Evolutionary conservation across 1,139 yeast species (phyloP).

Genomic region (Pichia sp.): DNA sequence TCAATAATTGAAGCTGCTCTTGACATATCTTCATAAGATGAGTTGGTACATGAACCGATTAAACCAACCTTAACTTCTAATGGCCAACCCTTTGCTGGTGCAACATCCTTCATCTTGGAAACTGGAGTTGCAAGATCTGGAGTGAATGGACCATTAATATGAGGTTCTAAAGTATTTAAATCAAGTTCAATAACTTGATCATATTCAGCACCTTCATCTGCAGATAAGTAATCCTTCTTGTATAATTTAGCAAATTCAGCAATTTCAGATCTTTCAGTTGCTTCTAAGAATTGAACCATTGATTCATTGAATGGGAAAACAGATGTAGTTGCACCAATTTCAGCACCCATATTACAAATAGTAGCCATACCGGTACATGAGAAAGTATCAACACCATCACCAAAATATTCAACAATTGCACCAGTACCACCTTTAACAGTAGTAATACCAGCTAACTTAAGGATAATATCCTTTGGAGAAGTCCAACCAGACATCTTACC

Average conservation of each 20-base stretch:
- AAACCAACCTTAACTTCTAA: slow-evolving; percentile 89
- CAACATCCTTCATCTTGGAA: slow-evolving; percentile 86
- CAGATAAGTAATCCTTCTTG: slow-evolving; percentile 73
- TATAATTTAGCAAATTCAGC: slow-evolving; percentile 74
- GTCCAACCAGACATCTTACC: slow-evolving; percentile 98
- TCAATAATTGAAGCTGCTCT: slow-evolving; percentile 91
- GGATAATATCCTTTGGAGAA: slow-evolving; percentile 95
- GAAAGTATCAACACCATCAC: slow-evolving; percentile 92
- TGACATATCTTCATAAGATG: slow-evolving; percentile 98
- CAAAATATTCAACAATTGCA: slow-evolving; percentile 93
- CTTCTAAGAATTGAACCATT: slow-evolving; percentile 82
- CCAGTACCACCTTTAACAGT: slow-evolving; percentile 99
- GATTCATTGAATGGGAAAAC: slow-evolving; percentile 95
- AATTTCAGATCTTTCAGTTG: slow-evolving; percentile 80
- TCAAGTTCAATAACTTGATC: slow-evolving; percentile 94
- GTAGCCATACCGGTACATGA: slow-evolving; percentile 99
- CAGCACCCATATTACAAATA: slow-evolving; percentile 99
- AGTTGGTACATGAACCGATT: slow-evolving; percentile 99
- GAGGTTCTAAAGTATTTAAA: slow-evolving; percentile 93
- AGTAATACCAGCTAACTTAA: slow-evolving; percentile 91
- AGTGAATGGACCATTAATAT: slow-evolving; percentile 97
- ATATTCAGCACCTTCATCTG: slow-evolving; percentile 93
- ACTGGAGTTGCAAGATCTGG: slow-evolving; percentile 98
- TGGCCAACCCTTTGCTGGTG: slow-evolving; percentile 90
- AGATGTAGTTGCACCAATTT: slow-evolving; percentile 98